Conservation (phyloP, 108 stramenopile genomes). For the Stephanodiscus triporus region DNA sequence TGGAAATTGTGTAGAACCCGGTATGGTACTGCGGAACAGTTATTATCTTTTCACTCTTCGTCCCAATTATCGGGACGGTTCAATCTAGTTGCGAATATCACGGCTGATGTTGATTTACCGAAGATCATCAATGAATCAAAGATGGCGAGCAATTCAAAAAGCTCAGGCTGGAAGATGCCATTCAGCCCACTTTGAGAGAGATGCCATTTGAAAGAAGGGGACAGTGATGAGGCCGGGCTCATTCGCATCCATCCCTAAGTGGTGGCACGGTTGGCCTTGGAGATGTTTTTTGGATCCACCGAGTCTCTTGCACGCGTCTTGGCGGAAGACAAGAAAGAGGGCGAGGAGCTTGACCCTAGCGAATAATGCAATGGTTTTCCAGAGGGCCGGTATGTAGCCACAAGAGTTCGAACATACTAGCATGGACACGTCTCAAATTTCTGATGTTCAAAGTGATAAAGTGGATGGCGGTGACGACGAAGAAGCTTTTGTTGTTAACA, state of each 20-base stretch:
- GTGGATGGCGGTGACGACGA: conserved; percentile 14
- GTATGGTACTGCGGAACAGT: too few species aligned
- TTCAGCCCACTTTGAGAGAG: conserved; percentile 4
- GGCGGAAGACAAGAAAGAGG: not conserved
- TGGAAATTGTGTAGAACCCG: too few species aligned
- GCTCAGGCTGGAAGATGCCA: not conserved
- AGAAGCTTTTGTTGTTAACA: conserved; percentile 33
- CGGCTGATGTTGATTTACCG: not conserved
- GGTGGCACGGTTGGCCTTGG: conserved; percentile 3
- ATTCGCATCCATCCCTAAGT: not conserved
- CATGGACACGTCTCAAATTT: conserved; percentile 5
- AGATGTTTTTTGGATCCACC: conserved; percentile 9
- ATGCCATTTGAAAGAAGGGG: conserved; percentile 25
- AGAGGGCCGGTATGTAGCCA: not conserved
- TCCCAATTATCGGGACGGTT: too few species aligned
- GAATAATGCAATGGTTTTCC: not conserved
- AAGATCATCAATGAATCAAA: conserved; percentile 2
- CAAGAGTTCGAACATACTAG: not conserved
- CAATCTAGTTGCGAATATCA: not conserved
- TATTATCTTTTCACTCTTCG: too few species aligned
- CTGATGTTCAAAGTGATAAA: conserved; percentile 9
- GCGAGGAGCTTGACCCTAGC: not conserved
- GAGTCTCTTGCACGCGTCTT: not conserved
- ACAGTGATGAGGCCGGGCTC: conserved; percentile 32
- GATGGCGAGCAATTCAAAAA: not conserved